Evolutionary conservation across 2,329 filamentous ascomycete genomes (phyloP), one percentile per base, ranked within the genome.

Genomic region (Didymosphaeria variabile): DNA sequence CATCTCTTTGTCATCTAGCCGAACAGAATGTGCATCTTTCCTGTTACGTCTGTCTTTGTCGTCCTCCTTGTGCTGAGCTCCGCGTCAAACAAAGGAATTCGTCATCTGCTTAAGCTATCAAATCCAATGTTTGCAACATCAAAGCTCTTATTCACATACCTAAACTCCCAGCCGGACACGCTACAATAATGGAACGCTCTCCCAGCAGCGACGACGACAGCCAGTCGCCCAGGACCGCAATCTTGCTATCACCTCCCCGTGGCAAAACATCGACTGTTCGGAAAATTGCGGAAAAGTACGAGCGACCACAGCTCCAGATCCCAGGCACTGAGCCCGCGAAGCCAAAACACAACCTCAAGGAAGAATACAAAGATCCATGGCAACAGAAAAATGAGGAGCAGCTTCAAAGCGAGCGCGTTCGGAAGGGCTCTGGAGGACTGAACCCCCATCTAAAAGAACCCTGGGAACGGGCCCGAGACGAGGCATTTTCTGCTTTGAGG

Each of bases 301-400:
- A 40, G 17, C 34, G 21, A 7, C 36, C 50, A 6, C 19, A 19
- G 5, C 23, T 32, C 21, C 34, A 36, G 13, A 4, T 13, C 6
- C 34, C 26, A 9, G 36, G 9, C 13, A 19, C 50, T 5, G 34
- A 53, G 15, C 50, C 50, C 12, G 36, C 19, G 5, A 42, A 31
- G 21, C 50, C 50, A 17, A 40, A 29, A 29, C 50, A 29, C 34
- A 34, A 42, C 15, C 23, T 53, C 1, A 53, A 40, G 10, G 34
- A 53, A 19, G 50, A 53, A 29, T 53, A 42, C 15, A 53, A 46
- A 29, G 44, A 45, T 6, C 19, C 50, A 4, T 42, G 36, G 44
- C 49, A 38, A 32, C 10, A n/a, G 17, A n/a, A 21, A 15, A 23
- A 45, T 1, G 17, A 23, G 17, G 21, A 31, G 13, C 36, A 21